These are phyloP conservation scores for sunflower (Helianthus annuus) DNA, from an alignment of 129 eudicot genomes.

Conservation along the genomic window DNA sequence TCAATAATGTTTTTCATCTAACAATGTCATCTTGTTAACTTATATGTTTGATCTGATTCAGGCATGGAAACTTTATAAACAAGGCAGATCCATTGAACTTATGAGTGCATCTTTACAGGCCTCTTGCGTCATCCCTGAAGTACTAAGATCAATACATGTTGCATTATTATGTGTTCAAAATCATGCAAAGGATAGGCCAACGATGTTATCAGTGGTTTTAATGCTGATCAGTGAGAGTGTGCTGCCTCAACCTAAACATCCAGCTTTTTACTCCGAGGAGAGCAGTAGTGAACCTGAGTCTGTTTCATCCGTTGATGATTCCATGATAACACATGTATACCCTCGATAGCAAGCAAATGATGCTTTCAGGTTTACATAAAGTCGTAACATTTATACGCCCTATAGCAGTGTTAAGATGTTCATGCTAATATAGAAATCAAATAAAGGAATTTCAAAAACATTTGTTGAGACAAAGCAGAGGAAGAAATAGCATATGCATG, in stretches of 20 bases:
- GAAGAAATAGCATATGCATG: background rate
- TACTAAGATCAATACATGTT: slow-evolving; percentile 31
- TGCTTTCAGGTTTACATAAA: background rate
- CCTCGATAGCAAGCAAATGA: slow-evolving; percentile 2
- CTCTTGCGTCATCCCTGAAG: slow-evolving; percentile 20
- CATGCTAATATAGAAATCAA: too few species aligned
- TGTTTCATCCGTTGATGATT: slow-evolving; percentile 3
- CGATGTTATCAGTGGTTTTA: slow-evolving; percentile 46
- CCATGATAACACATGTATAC: slow-evolving; percentile 24
- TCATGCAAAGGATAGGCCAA: slow-evolving; percentile 51
- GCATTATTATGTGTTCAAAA: slow-evolving; percentile 57
- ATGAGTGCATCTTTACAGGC: slow-evolving; percentile 1
- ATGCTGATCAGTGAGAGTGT: slow-evolving; percentile 47
- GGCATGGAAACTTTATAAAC: slow-evolving; percentile 34
- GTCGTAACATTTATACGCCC: background rate
- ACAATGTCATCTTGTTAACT: background rate
- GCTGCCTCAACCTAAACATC: slow-evolving; percentile 33
- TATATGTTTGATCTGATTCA: slow-evolving; percentile 12
- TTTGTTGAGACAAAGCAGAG: too few species aligned
- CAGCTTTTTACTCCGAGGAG: slow-evolving; percentile 27
- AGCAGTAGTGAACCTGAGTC: background rate
- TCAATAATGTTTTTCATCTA: background rate
- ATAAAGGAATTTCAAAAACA: too few species aligned
- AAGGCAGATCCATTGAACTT: slow-evolving; percentile 25
- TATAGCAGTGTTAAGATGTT: background rate